Conservation (phyloP, 495 filamentous ascomycete genomes). For the Apodospora peruviana region DNA sequence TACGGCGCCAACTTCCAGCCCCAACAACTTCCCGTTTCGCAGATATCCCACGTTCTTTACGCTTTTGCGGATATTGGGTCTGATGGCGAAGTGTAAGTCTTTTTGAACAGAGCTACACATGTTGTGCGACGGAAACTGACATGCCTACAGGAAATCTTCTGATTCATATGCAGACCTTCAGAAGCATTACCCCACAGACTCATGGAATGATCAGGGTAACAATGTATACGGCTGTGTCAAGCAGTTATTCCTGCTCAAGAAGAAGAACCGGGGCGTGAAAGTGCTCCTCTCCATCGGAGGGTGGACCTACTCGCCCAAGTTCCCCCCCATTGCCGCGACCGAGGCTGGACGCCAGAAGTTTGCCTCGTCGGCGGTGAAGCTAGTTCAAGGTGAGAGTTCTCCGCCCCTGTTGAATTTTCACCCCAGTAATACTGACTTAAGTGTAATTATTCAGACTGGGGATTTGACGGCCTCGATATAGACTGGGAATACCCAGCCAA, state of each 20-base stretch:
- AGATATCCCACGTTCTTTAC: constrained; percentile 82
- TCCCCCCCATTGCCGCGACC: constrained; percentile 59
- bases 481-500: constrained; percentile 60
- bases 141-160: constrained; percentile 34
- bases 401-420: no score
- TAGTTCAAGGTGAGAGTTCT: constrained; percentile 48
- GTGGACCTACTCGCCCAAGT: constrained; percentile 83
- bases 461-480: constrained; percentile 54
- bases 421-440: no score
- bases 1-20: constrained; percentile 69
- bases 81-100: constrained; percentile 72
- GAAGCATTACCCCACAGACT: constrained; percentile 70
- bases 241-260: constrained; percentile 81
- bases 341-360: constrained; percentile 52
- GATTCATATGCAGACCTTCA: constrained; percentile 57
- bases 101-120: no score
- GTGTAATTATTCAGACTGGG: constrained; percentile 48
- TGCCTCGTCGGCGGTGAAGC: constrained; percentile 57
- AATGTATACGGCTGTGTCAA: constrained; percentile 79
- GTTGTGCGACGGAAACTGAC: neutral
- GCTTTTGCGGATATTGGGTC: constrained; percentile 78
- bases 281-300: constrained; percentile 81
- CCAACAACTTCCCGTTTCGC: constrained; percentile 67
- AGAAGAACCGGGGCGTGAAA: constrained; percentile 74
- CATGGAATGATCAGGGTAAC: constrained; percentile 58